Base-by-base conservation (phyloP, 2,329 filamentous ascomycete species). In the Pseudocercospora crystallina region DNA sequence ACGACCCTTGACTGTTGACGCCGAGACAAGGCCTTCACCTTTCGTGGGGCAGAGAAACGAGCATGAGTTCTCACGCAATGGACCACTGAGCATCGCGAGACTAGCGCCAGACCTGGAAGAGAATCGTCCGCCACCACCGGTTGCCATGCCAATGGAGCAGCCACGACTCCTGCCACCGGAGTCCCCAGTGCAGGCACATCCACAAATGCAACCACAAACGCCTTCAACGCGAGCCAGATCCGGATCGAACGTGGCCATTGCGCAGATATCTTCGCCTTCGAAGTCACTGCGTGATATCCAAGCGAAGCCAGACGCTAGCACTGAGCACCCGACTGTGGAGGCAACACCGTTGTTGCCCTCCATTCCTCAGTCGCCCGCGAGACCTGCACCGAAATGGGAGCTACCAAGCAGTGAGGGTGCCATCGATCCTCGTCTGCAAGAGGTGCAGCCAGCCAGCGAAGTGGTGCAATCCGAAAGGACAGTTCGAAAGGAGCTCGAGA, bases 1-100 rank as follows among this genome's bases (percentile, higher is more conserved):
- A 12, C 48, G 48, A 13, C 51, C 55, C 9, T 20, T 45, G 11
- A 51, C 38, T n/a, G 35, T 51, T 10, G 54, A 54, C 12, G 41
- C 45, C n/a, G 37, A 38, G 10, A 30, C 37, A 30, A 43, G 42
- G 34, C 36, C 32, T 13, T 14, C 49, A 31, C 37, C 20, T 26
- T 26, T 26, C 20, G 7, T 26, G 20, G 20, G 20, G 14, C 17
- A 26, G 14, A 39, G 17, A 43, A 50, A 41, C 51, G 49, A 13
- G 26, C 48, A 60, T 35, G 53, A 56, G 10, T 56, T 54, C 43
- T 56, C 55, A 9, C 47, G 36, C 15, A 39, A 34, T 20, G 54
- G 56, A 10, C 56, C 56, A 36, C 39, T 57, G 37, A 55, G 51
- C 15, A 59, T 59, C 30, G 53, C 45, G 40, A 46, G 54, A n/a